Percentiles rank a stretch among this genome's conserved stretches.
These are phyloP conservation scores for Suillus subluteus DNA, from an alignment of 768 basidiomycete genomes.

Conservation along the genomic window DNA sequence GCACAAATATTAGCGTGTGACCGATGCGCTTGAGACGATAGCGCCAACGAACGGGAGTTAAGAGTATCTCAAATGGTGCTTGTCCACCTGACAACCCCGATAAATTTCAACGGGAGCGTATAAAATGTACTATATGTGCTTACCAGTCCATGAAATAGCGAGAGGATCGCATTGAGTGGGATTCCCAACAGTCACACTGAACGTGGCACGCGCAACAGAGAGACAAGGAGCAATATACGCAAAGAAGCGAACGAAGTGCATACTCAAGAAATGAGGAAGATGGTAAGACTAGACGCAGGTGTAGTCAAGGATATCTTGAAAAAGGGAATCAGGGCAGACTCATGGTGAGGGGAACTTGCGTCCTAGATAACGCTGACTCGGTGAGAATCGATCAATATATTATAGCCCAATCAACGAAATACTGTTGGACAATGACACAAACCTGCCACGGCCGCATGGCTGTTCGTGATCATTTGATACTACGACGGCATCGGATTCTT, in stretches of 20 bases:
- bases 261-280: constrained; percentile 22
- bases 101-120: no score
- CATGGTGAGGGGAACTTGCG: neutral
- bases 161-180: no score
- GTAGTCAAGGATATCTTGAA: neutral
- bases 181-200: no score
- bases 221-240: constrained; percentile 19
- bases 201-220: no score
- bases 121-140: no score
- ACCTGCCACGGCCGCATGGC: neutral
- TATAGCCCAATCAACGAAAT: neutral
- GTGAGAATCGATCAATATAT: neutral
- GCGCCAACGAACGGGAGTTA: no score
- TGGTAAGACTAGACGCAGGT: constrained; percentile 9
- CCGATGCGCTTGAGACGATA: no score
- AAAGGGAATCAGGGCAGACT: neutral
- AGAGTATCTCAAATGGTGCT: no score
- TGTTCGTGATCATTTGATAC: neutral
- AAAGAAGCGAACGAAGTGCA: constrained; percentile 29
- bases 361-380: neutral
- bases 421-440: neutral
- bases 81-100: no score
- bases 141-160: no score
- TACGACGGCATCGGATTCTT: neutral
- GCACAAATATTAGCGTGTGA: no score